Conservation (phyloP, 148 eudicot species). For the Vaccinium corymbosum region DNA sequence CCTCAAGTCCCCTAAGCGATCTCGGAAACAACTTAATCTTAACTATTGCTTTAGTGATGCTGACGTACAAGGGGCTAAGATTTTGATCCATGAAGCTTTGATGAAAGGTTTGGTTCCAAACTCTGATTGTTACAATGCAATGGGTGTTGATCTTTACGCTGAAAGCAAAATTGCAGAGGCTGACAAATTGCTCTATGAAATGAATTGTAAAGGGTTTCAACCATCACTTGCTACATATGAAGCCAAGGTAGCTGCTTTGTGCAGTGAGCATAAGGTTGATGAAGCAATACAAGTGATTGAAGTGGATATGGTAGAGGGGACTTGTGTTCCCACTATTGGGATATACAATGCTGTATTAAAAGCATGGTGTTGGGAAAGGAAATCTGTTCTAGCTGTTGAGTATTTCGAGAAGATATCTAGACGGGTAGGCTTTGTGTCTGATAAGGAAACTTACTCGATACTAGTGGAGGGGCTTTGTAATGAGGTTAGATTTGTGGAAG, state of each 20-base stretch:
- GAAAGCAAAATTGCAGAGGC: constrained; percentile 62
- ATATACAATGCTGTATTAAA: constrained; percentile 49
- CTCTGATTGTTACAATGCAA: constrained; percentile 55
- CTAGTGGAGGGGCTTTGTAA: constrained; percentile 60
- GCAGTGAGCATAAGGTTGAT: constrained; percentile 42
- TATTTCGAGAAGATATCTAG: constrained; percentile 65
- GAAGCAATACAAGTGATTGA: constrained; percentile 66
- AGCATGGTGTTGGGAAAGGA: constrained; percentile 51
- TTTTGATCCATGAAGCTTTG: constrained; percentile 59
- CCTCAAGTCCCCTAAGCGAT: constrained; percentile 59
- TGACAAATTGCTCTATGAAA: constrained; percentile 49
- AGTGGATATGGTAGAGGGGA: constrained; percentile 57
- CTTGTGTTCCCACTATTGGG: constrained; percentile 61
- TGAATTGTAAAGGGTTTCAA: constrained; percentile 57
- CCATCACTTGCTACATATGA: constrained; percentile 46
- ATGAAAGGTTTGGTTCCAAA: constrained; percentile 65
- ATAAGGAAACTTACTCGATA: constrained; percentile 54
- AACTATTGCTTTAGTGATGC: constrained; percentile 31
- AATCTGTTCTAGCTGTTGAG: constrained; percentile 41
- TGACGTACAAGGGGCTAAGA: constrained; percentile 44
- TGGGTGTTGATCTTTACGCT: constrained; percentile 59
- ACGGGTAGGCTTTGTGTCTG: constrained; percentile 56
- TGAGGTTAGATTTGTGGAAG: constrained; percentile 61
- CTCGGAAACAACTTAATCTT: constrained; percentile 46
- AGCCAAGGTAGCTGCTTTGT: constrained; percentile 66